These are phyloP conservation scores for Paralagenidium karlingii DNA, from an alignment of 352 stramenopile species.

Conservation along the genomic window DNA sequence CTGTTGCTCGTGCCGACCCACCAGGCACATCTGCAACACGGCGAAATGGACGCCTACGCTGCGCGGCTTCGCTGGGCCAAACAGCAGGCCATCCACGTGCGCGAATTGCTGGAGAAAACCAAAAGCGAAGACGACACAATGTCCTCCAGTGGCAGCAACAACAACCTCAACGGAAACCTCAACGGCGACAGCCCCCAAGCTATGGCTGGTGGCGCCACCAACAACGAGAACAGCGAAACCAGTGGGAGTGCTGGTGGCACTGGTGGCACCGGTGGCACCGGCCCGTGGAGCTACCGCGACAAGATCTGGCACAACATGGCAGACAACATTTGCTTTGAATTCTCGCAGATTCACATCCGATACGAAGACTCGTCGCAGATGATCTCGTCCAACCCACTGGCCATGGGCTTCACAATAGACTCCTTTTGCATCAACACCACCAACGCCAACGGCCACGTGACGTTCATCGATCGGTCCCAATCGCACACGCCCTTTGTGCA, in stretches of 20 bases:
- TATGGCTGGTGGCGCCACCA: constrained; percentile 2
- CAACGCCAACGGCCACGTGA: constrained; percentile 66
- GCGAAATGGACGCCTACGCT: constrained; percentile 29
- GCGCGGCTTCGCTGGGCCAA: constrained; percentile 60
- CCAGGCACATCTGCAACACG: constrained; percentile 30
- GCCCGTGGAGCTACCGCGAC: constrained; percentile 59
- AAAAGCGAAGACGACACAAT: constrained; percentile 23
- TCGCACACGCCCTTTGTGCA: constrained; percentile 75
- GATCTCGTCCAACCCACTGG: constrained; percentile 30
- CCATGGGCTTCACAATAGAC: constrained; percentile 60
- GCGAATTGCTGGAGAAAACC: constrained; percentile 59
- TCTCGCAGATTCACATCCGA: constrained; percentile 69
- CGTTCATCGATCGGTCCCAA: constrained; percentile 66
- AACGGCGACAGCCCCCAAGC: not conserved
- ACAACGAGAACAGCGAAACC: constrained; percentile 9
- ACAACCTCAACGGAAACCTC: not conserved
- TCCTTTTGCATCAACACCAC: constrained; percentile 58
- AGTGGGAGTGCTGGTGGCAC: not conserved
- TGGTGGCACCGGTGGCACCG: constrained; percentile 25
- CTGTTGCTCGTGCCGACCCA: constrained; percentile 55
- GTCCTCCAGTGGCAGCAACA: not conserved
- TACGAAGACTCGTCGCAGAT: constrained; percentile 69
- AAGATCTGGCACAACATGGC: constrained; percentile 76
- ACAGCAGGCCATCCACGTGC: constrained; percentile 68
- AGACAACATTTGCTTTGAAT: constrained; percentile 74